Evolutionary conservation across 2,329 filamentous ascomycete species (phyloP), one percentile per base, ranked within the genome.

Genomic region (Pyrenochaeta sp.): DNA sequence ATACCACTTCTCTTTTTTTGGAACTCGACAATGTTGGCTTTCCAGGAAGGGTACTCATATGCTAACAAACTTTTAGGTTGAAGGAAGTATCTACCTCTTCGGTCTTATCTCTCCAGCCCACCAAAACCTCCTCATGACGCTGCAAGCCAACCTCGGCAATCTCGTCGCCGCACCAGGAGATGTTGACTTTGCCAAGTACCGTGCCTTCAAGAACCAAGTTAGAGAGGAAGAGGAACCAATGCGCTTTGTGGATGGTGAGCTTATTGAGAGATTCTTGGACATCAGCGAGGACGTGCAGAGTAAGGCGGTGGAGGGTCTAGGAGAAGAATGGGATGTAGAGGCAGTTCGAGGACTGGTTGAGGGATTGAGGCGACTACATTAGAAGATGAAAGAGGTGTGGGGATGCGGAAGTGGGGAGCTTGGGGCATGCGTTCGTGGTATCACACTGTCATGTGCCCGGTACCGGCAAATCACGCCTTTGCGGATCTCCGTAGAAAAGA

Each of bases 81-180:
- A 98, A 74, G 95, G 95, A 21, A 90, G 90, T 0, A 88, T 99
- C 43, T 97, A 97, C 75, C 86, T 99, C 60, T 94, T 95, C 67
- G 92, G 90, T 0, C 85, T 90, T 6, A 92, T 99, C 60, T 82
- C 88, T 2, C 82, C 89, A 0, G 74, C 83, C 3, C 86, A 90
- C 47, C 89, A 92, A 68, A 90, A 96, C 63, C 81, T 96, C 11
- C 83, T 99, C 21, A 89, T 97, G 77, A 86, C 86, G 1, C 86
- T 99, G 49, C 95, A 99, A 73, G 78, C 80, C 0, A 85, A 83
- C 32, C 83, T 98, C 51, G 86, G 89, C 4, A 79, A 83, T 3
- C 80, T 85, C 5, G 82, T 97, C 23, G 78, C 85, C 31, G 87
- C 86, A 0, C 85, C 90, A 0, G 95, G 95, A 0, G 80, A 87